These are phyloP conservation scores for Rhodotorula sphaerocarpa DNA, from an alignment of 768 basidiomycete genomes.

Conservation along the genomic window DNA sequence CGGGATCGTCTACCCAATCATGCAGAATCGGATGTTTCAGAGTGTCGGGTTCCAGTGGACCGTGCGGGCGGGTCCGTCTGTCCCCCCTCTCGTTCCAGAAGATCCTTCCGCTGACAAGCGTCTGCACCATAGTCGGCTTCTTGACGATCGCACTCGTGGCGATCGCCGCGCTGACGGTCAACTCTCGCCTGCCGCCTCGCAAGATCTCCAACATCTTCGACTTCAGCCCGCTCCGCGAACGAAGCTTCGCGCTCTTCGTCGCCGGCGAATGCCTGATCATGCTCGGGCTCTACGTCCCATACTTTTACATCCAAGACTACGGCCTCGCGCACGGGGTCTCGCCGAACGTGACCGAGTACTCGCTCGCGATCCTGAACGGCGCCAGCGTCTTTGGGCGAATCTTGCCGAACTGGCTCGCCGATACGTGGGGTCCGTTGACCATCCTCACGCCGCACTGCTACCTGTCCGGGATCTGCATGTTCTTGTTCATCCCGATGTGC, in stretches of 20 bases:
- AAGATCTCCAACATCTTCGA: constrained; percentile 38
- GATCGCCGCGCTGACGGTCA: constrained; percentile 47
- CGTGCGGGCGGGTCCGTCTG: constrained; percentile 16
- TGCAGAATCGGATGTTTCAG: constrained; percentile 50
- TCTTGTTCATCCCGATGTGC: constrained; percentile 36
- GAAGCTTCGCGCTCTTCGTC: constrained; percentile 17
- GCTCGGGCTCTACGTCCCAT: constrained; percentile 20
- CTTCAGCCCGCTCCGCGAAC: constrained; percentile 28
- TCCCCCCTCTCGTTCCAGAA: background rate
- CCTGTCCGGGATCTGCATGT: constrained; percentile 35
- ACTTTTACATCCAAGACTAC: constrained; percentile 37
- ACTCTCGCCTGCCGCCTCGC: constrained; percentile 45
- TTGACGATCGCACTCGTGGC: constrained; percentile 47
- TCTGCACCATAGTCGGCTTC: constrained; percentile 46
- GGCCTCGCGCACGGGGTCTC: constrained; percentile 14
- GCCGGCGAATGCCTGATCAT: constrained; percentile 43
- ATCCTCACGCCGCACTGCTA: constrained; percentile 27
- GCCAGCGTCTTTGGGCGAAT: constrained; percentile 57
- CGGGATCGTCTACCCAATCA: constrained; percentile 48
- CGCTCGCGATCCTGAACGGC: constrained; percentile 42
- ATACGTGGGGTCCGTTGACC: constrained; percentile 30
- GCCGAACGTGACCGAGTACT: constrained; percentile 6
- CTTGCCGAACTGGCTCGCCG: constrained; percentile 48
- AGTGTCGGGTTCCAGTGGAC: constrained; percentile 40
- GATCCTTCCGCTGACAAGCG: background rate